Evolutionary conservation across 352 stramenopile species (phyloP).

Genomic region (Globisporangium middletonii): DNA sequence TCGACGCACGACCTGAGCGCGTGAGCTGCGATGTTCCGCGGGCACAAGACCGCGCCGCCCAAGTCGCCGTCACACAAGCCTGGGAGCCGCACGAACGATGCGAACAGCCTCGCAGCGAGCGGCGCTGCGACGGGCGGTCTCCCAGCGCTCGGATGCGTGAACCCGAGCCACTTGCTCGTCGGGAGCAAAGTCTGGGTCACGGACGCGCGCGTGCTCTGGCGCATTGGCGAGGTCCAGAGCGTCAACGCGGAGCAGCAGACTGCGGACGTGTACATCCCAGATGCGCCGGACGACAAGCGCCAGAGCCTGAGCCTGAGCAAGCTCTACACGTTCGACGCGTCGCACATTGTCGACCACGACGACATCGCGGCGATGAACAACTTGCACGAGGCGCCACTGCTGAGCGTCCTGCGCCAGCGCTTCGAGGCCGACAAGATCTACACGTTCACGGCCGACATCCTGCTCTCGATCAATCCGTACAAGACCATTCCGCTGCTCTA

Average conservation of each 20-base stretch:
- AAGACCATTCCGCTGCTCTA: slow-evolving; percentile 83
- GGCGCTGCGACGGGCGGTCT: not conserved
- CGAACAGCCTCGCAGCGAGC: slow-evolving; percentile 3
- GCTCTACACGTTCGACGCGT: slow-evolving; percentile 77
- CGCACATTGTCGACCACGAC: slow-evolving; percentile 78
- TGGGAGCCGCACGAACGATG: slow-evolving; percentile 4
- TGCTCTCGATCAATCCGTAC: slow-evolving; percentile 85
- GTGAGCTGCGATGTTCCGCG: slow-evolving; percentile 6
- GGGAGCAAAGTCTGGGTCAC: slow-evolving; percentile 74
- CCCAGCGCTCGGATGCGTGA: slow-evolving; percentile 40
- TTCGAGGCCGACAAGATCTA: slow-evolving; percentile 82
- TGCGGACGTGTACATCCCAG: slow-evolving; percentile 51
- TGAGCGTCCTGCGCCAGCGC: slow-evolving; percentile 72
- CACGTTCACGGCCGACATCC: slow-evolving; percentile 81
- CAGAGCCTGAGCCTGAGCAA: slow-evolving; percentile 45
- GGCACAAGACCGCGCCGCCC: slow-evolving; percentile 10
- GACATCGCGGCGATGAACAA: slow-evolving; percentile 89
- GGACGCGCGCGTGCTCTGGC: slow-evolving; percentile 70
- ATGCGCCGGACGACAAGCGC: slow-evolving; percentile 52
- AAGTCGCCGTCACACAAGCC: slow-evolving; percentile 10
- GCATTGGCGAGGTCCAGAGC: slow-evolving; percentile 66
- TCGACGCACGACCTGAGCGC: too few species aligned
- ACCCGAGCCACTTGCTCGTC: slow-evolving; percentile 35
- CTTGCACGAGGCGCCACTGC: slow-evolving; percentile 82
- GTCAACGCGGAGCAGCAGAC: slow-evolving; percentile 39